These are phyloP conservation scores for Pyrenochaeta sp. DNA, from an alignment of 2,329 filamentous ascomycete genomes.

Conservation along the genomic window DNA sequence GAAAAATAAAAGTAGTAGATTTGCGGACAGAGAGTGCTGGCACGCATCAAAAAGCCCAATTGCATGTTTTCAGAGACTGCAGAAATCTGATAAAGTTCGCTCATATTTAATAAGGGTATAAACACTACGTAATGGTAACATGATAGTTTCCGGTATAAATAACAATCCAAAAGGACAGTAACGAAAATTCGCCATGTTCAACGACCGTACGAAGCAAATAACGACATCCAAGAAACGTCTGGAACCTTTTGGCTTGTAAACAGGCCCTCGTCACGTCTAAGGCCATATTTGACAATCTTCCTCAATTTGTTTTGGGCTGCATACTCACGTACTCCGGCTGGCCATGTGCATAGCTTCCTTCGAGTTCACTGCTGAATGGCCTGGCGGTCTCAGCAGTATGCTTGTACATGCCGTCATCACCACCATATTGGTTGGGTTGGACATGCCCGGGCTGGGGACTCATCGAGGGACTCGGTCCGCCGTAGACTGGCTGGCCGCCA, in stretches of 20 bases:
- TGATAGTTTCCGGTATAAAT: too few relatives aligned
- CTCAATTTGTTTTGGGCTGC: slow-evolving; percentile 2
- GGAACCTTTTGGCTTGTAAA: not conserved
- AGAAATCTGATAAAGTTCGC: too few relatives aligned
- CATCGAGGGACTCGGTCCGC: slow-evolving; percentile 14
- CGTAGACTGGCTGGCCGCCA: slow-evolving; percentile 17
- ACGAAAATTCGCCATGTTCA: not conserved
- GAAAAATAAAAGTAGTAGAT: too few relatives aligned
- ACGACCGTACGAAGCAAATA: not conserved
- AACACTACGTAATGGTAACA: not conserved
- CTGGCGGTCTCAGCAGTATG: slow-evolving; percentile 10
- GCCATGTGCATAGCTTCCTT: slow-evolving; percentile 12
- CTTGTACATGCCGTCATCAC: slow-evolving; percentile 4
- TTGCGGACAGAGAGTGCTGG: too few relatives aligned
- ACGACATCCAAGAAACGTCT: not conserved
- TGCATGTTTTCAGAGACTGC: too few relatives aligned
- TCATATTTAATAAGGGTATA: not conserved
- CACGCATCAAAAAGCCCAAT: too few relatives aligned
- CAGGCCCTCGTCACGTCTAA: not conserved
- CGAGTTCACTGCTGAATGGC: slow-evolving; percentile 31
- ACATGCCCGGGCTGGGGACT: slow-evolving; percentile 19
- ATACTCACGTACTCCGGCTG: slow-evolving; percentile 3
- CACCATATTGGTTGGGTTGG: slow-evolving; percentile 9
- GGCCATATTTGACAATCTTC: not conserved
- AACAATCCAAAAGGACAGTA: too few relatives aligned